A percentile compares a stretch with the other conserved stretches of the same genome.
Evolutionary conservation across 73 alveolate species (phyloP).

Genomic region (Loxodes magnus): DNA sequence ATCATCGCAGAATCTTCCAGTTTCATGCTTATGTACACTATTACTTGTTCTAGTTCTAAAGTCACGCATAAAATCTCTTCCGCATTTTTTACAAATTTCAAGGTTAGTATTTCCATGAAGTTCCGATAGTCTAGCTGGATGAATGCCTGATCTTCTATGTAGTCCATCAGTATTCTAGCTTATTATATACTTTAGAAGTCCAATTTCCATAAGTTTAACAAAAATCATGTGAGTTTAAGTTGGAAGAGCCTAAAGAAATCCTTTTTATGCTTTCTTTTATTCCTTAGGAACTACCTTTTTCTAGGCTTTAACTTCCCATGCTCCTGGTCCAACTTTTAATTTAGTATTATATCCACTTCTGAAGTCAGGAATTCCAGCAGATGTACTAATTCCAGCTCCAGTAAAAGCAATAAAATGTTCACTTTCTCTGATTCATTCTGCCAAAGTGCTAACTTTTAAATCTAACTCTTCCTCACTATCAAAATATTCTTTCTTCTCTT

Average conservation of each 20-base stretch:
- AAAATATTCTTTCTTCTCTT: constrained; percentile 69
- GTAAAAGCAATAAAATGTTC: constrained; percentile 73
- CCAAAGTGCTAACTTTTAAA: constrained; percentile 38
- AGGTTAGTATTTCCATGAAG: constrained; percentile 84
- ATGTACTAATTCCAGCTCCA: constrained; percentile 92
- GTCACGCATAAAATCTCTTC: constrained; percentile 56
- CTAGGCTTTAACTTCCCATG: constrained; percentile 66
- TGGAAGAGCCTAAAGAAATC: constrained; percentile 48
- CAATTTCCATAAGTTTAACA: constrained; percentile 35
- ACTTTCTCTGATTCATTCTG: constrained; percentile 41
- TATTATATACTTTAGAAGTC: constrained; percentile 40
- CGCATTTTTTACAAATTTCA: constrained; percentile 53
- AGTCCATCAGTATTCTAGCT: constrained; percentile 91
- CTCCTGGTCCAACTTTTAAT: constrained; percentile 67
- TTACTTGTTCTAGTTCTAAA: constrained; percentile 67
- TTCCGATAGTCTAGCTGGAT: constrained; percentile 54
- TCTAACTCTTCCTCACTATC: constrained; percentile 64
- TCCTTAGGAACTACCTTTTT: constrained; percentile 17
- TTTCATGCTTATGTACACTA: constrained; percentile 57
- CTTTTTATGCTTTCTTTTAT: constrained; percentile 8
- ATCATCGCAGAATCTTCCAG: constrained; percentile 66
- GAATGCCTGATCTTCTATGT: constrained; percentile 86
- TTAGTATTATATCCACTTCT: constrained; percentile 70
- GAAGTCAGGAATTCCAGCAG: constrained; percentile 96
- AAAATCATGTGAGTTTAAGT: constrained; percentile 65